phyloP scores from a whole-genome alignment of 1,284 basidiomycete species.

The Microbotryomycetes sp. region DNA sequence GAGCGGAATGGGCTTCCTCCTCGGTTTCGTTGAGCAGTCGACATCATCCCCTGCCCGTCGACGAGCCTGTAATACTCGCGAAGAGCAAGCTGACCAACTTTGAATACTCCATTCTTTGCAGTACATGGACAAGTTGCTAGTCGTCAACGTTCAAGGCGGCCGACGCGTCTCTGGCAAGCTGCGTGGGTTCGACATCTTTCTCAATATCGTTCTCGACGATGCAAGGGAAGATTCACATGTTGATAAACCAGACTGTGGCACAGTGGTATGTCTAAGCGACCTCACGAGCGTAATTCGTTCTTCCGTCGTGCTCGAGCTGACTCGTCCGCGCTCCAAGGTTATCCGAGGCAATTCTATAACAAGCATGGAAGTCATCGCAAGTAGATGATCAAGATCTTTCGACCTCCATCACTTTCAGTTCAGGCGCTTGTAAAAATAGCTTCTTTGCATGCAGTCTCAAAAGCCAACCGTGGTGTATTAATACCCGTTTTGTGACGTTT shows the following conservation, averaged over 20 bases:
- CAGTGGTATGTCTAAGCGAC: constrained; percentile 60
- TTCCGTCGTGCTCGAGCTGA: not conserved
- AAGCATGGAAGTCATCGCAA: constrained; percentile 60
- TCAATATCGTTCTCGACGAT: constrained; percentile 96
- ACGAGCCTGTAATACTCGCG: no score
- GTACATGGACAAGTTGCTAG: constrained; percentile 99
- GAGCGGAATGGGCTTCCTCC: not conserved
- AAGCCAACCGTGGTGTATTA: no score
- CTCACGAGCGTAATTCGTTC: not conserved
- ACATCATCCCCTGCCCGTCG: not conserved
- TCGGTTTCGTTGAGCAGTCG: not conserved
- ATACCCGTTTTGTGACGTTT: no score
- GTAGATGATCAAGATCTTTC: constrained; percentile 13
- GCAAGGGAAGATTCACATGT: constrained; percentile 73
- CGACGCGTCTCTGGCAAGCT: constrained; percentile 93
- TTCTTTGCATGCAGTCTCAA: no score
- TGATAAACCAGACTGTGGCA: constrained; percentile 81
- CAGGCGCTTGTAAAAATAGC: no score
- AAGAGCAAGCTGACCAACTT: no score
- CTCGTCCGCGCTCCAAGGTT: constrained; percentile 53
- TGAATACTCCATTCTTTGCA: constrained; percentile 41
- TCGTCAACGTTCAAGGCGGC: constrained; percentile 91
- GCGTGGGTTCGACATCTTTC: constrained; percentile 95
- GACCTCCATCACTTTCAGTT: no score
- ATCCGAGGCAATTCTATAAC: constrained; percentile 92